phyloP scores from a whole-genome alignment of 1,284 basidiomycete genomes.

The Trichosporon inkin region DNA sequence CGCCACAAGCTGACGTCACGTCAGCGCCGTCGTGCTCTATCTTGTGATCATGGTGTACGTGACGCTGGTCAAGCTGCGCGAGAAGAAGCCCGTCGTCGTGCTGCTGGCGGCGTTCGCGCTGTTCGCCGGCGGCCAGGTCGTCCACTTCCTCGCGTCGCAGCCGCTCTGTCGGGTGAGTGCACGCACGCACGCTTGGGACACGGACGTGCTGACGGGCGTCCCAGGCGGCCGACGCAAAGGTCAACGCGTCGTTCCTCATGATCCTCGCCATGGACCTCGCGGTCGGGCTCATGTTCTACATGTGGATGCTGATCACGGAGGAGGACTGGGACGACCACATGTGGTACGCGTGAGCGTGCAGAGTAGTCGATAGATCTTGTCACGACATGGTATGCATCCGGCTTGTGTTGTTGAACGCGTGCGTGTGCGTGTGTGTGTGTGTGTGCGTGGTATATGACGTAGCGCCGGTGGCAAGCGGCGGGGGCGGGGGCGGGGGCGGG shows the following conservation, averaged over 20 bases:
- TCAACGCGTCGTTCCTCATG: constrained; percentile 4
- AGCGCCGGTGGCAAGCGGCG: too few relatives aligned
- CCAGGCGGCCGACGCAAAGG: neutral
- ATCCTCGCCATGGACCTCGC: constrained; percentile 4
- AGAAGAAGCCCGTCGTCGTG: constrained; percentile 57
- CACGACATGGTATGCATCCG: constrained; percentile 2
- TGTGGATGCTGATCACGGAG: constrained; percentile 1
- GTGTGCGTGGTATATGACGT: neutral
- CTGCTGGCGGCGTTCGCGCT: constrained; percentile 49
- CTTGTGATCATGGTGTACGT: constrained; percentile 69
- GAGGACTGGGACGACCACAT: constrained; percentile 9
- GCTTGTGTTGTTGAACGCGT: neutral
- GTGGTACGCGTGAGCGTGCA: neutral
- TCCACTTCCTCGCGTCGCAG: constrained; percentile 68
- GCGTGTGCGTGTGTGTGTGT: too few relatives aligned
- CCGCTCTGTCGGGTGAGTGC: constrained; percentile 67
- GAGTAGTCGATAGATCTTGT: neutral
- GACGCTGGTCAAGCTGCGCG: constrained; percentile 64
- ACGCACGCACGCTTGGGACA: too few relatives aligned
- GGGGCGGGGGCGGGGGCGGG: too few relatives aligned
- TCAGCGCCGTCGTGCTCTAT: constrained; percentile 64
- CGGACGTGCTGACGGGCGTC: too few relatives aligned
- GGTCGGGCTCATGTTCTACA: neutral
- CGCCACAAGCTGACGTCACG: neutral
- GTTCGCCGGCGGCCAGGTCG: constrained; percentile 70